These are phyloP conservation scores for Schrenkiella parvula DNA, from an alignment of 345 rosid species.

Conservation along the genomic window DNA sequence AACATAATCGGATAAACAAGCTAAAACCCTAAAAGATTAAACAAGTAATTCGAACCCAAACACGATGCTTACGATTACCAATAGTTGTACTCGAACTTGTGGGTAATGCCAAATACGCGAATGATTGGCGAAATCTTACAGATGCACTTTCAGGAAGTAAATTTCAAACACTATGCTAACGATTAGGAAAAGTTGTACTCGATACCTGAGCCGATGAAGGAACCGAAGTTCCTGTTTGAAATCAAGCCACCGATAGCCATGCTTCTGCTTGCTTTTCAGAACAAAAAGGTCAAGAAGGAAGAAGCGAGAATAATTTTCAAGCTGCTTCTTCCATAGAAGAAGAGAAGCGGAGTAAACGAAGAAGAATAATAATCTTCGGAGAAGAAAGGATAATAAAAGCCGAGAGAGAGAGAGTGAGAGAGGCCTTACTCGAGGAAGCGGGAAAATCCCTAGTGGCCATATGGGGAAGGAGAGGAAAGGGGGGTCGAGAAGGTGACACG, in stretches of 20 bases:
- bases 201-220: conserved; percentile 60
- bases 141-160: not conserved
- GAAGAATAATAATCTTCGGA: conserved; percentile 11
- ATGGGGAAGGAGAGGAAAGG: conserved; percentile 36
- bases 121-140: not conserved
- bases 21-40: not conserved
- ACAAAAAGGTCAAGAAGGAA: not conserved
- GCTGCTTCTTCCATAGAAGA: conserved; percentile 32
- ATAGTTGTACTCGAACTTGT: too few species aligned
- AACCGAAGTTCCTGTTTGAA: conserved; percentile 59
- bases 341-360: conserved; percentile 11
- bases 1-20: not conserved
- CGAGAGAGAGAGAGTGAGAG: not conserved
- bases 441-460: conserved; percentile 50
- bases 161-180: too few species aligned
- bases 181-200: too few species aligned
- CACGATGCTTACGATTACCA: too few species aligned
- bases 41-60: not conserved
- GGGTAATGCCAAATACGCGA: not conserved
- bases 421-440: conserved; percentile 38
- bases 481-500: conserved; percentile 62
- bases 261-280: not conserved
- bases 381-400: conserved; percentile 38
- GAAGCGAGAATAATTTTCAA: not conserved
- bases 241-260: conserved; percentile 85